Evolutionary conservation across 1,139 yeast genomes (phyloP).

Genomic region (Taphrina betulina): DNA sequence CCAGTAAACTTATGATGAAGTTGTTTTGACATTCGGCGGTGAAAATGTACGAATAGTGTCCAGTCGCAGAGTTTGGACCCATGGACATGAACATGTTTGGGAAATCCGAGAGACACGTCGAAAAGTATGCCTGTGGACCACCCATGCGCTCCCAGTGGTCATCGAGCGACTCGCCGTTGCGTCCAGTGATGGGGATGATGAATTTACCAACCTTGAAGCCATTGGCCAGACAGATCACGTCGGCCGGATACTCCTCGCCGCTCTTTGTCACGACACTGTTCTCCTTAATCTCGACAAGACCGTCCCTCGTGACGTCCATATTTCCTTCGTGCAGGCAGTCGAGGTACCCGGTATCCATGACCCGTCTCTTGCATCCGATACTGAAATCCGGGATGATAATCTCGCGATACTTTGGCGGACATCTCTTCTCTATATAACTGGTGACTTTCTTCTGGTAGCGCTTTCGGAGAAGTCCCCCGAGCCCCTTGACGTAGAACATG

Average conservation of each 20-base stretch:
- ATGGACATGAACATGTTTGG: conserved; percentile 32
- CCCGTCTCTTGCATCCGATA: conserved; percentile 43
- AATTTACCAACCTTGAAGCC: conserved; percentile 37
- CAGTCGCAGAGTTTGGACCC: conserved; percentile 33
- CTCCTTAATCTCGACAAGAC: conserved; percentile 40
- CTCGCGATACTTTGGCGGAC: conserved; percentile 39
- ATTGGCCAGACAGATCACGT: conserved; percentile 42
- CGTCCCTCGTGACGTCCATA: conserved; percentile 40
- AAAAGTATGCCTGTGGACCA: conserved; percentile 27
- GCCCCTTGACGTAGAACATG: conserved; percentile 22
- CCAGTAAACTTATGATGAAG: conserved; percentile 17
- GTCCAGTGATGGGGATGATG: conserved; percentile 28
- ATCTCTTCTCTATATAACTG: conserved; percentile 11
- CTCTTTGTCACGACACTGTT: conserved; percentile 39
- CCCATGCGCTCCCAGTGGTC: conserved; percentile 21
- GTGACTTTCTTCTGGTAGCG: conserved; percentile 11
- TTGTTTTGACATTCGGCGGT: conserved; percentile 26
- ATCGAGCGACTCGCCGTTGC: conserved; percentile 9
- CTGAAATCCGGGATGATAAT: conserved; percentile 41
- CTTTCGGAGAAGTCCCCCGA: conserved; percentile 22
- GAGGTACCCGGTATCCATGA: conserved; percentile 42
- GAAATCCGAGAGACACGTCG: conserved; percentile 20
- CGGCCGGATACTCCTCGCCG: conserved; percentile 40
- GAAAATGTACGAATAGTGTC: conserved; percentile 28
- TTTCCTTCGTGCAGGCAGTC: conserved; percentile 41